Conservation (phyloP, 1,284 basidiomycete genomes). For the Rhodofomes roseus region DNA sequence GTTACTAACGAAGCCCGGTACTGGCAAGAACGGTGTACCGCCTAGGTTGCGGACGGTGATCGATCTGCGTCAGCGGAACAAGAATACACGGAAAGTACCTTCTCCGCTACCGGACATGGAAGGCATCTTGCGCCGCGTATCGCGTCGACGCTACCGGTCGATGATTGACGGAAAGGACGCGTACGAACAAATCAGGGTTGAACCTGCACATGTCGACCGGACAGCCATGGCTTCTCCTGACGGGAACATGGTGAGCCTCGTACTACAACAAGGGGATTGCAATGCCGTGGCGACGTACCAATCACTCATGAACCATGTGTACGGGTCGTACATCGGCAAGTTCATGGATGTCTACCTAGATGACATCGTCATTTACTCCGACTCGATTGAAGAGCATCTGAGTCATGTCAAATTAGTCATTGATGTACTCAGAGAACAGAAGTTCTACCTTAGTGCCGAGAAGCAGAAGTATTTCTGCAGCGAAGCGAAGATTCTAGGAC, state of each 20-base stretch:
- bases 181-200: constrained; percentile 17
- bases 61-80: constrained; percentile 27
- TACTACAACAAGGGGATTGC: constrained; percentile 34
- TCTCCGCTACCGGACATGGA: constrained; percentile 23
- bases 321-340: constrained; percentile 21
- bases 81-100: constrained; percentile 32
- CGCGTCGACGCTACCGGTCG: background rate
- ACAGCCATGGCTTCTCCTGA: constrained; percentile 15
- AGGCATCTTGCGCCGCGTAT: constrained; percentile 4
- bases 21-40: constrained; percentile 14
- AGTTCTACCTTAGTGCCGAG: background rate
- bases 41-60: constrained; percentile 27
- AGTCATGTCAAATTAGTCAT: background rate
- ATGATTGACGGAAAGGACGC: constrained; percentile 14
- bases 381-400: background rate
- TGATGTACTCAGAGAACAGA: background rate
- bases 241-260: constrained; percentile 32
- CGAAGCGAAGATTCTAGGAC: background rate
- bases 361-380: constrained; percentile 27
- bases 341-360: constrained; percentile 13
- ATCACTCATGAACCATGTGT: constrained; percentile 30
- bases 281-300: constrained; percentile 33
- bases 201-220: constrained; percentile 5
- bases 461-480: background rate
- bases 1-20: constrained; percentile 25